Evolutionary conservation across 2,329 filamentous ascomycete species (phyloP).

Genomic region (Tetracladium maxilliforme): DNA sequence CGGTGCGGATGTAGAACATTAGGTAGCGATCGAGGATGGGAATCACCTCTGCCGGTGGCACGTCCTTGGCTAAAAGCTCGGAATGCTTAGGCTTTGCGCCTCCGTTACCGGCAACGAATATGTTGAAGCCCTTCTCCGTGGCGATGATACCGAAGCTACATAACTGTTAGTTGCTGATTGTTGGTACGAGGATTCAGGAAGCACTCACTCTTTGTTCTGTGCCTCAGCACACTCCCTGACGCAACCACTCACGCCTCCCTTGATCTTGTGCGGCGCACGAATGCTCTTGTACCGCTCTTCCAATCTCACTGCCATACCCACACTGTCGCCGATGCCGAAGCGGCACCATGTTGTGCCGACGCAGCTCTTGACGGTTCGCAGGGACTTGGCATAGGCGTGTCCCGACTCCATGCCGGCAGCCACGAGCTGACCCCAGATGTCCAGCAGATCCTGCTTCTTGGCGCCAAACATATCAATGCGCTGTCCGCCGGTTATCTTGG

Average conservation of each 20-base stretch:
- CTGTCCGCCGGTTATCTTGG: constrained; percentile 85
- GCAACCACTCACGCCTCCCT: constrained; percentile 79
- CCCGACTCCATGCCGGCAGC: constrained; percentile 82
- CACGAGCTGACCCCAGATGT: constrained; percentile 70
- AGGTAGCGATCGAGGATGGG: constrained; percentile 79
- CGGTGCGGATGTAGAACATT: constrained; percentile 87
- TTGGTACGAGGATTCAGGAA: not conserved
- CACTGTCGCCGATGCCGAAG: constrained; percentile 78
- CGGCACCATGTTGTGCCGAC: constrained; percentile 87
- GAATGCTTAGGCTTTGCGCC: constrained; percentile 73
- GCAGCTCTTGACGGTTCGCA: constrained; percentile 83
- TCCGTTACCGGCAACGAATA: constrained; percentile 82
- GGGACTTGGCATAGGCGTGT: constrained; percentile 79
- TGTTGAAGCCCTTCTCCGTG: constrained; percentile 85
- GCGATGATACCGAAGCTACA: constrained; percentile 74
- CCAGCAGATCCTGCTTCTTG: constrained; percentile 69
- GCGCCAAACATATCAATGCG: constrained; percentile 90
- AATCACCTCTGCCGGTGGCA: constrained; percentile 67
- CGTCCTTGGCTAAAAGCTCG: constrained; percentile 75
- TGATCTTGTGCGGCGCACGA: constrained; percentile 79
- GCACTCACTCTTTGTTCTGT: constrained; percentile 69
- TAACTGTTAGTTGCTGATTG: constrained; percentile 3
- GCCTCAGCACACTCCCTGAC: constrained; percentile 90
- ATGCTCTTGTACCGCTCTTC: constrained; percentile 90
- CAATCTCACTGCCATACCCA: constrained; percentile 75